These are phyloP conservation scores for Pythium coloratum DNA, from an alignment of 352 stramenopile genomes.

Conservation along the genomic window DNA sequence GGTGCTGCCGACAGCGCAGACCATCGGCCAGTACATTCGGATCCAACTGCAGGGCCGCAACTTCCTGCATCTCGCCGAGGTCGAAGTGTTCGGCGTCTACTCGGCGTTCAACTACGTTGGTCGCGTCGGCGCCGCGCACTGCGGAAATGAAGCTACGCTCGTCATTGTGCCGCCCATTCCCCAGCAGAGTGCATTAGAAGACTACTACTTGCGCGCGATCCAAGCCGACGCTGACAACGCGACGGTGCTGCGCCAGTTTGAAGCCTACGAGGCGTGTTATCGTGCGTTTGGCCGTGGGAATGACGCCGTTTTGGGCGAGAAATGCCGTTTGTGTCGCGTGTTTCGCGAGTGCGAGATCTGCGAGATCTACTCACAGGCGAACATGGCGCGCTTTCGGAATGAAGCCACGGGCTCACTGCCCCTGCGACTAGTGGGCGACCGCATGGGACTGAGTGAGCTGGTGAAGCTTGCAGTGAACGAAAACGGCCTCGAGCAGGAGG, in stretches of 20 bases:
- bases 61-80: constrained; percentile 89
- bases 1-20: constrained; percentile 83
- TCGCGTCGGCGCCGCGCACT: constrained; percentile 71
- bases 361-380: constrained; percentile 59
- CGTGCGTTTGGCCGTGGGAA: constrained; percentile 66
- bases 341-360: constrained; percentile 88
- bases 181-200: constrained; percentile 61
- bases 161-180: constrained; percentile 76
- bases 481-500: constrained; percentile 41
- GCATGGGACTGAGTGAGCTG: constrained; percentile 61
- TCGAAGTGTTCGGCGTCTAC: constrained; percentile 92
- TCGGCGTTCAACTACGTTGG: constrained; percentile 83
- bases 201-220: constrained; percentile 88
- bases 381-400: constrained; percentile 29
- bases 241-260: constrained; percentile 88
- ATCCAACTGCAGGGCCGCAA: constrained; percentile 89
- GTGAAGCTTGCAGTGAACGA: constrained; percentile 48
- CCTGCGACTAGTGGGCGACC: constrained; percentile 40
- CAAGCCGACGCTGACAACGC: constrained; percentile 90
- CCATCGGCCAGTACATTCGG: constrained; percentile 73
- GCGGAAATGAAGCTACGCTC: constrained; percentile 87
- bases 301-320: constrained; percentile 17
- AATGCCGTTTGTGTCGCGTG: constrained; percentile 82
- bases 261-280: constrained; percentile 83
- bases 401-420: constrained; percentile 20